A percentile compares a stretch with the other conserved stretches of the same genome.
Conservation (phyloP, 2,329 filamentous ascomycete genomes). For the Trichoderma atroviride region DNA sequence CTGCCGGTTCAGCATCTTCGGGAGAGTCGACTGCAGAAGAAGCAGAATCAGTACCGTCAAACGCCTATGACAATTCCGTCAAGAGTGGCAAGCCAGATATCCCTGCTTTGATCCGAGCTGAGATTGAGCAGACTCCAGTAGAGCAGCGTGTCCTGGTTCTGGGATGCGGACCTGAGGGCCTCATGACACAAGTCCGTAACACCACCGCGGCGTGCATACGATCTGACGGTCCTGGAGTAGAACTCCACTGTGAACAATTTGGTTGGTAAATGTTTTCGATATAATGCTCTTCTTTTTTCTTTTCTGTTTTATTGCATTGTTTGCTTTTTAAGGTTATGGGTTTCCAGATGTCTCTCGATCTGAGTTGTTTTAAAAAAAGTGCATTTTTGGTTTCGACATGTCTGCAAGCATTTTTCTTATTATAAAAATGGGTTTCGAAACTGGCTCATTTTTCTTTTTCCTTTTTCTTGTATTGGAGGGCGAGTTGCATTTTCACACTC, state of each 20-base stretch:
- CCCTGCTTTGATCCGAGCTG: slow-evolving; percentile 38
- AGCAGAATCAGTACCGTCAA: slow-evolving; percentile 25
- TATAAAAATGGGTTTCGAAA: not conserved
- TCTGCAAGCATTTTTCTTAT: not conserved
- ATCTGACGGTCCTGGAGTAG: slow-evolving; percentile 47
- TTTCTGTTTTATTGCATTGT: not conserved
- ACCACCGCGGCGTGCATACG: slow-evolving; percentile 46
- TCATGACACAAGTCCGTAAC: slow-evolving; percentile 49
- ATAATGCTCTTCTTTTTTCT: not conserved
- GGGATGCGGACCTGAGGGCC: slow-evolving; percentile 49
- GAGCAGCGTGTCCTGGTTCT: slow-evolving; percentile 46
- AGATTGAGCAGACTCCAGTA: slow-evolving; percentile 35
- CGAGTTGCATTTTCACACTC: not conserved
- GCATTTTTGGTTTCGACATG: not conserved
- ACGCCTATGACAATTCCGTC: slow-evolving; percentile 33
- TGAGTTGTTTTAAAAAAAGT: not conserved
- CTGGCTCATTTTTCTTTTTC: not conserved
- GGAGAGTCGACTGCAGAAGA: slow-evolving; percentile 31
- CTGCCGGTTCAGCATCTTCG: slow-evolving; percentile 22
- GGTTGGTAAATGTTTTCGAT: slow-evolving; percentile 40
- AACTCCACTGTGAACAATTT: slow-evolving; percentile 54
- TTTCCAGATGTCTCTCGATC: not conserved
- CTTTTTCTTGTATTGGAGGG: not conserved
- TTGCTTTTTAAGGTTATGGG: not conserved
- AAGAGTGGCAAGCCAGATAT: slow-evolving; percentile 44